Percentiles rank a stretch among this genome's conserved stretches.
phyloP scores from a whole-genome alignment of 805 yeast genomes.

The Candida insectalens region DNA sequence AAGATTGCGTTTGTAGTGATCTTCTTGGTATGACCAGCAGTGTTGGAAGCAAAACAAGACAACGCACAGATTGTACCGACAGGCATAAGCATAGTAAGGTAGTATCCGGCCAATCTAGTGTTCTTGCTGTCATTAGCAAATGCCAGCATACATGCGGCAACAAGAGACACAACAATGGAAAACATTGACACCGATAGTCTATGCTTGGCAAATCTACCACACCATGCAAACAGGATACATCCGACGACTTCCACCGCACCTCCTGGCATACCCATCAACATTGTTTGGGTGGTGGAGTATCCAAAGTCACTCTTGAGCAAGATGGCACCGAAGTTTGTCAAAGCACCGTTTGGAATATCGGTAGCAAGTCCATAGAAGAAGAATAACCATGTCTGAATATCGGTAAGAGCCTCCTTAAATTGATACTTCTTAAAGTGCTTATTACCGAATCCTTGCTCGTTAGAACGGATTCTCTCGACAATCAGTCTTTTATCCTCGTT shows the following conservation, averaged over 20 bases:
- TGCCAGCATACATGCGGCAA: conserved; percentile 1
- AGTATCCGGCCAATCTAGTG: conserved; percentile 14
- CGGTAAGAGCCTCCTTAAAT: conserved; percentile 41
- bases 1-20: conserved; percentile 47
- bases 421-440: conserved; percentile 45
- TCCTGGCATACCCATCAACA: conserved; percentile 21
- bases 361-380: conserved; percentile 34
- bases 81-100: conserved; percentile 17
- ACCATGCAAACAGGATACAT: conserved; percentile 13
- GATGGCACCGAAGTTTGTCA: conserved; percentile 34
- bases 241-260: conserved; percentile 29
- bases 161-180: not conserved
- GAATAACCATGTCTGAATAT: conserved; percentile 40
- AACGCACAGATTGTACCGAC: conserved; percentile 22
- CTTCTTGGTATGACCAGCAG: conserved; percentile 72
- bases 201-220: conserved; percentile 14
- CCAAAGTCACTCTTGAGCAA: conserved; percentile 29
- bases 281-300: conserved; percentile 9
- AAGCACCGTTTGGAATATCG: conserved; percentile 49
- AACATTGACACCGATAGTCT: not conserved
- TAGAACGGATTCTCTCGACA: conserved; percentile 45
- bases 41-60: conserved; percentile 35
- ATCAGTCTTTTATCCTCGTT: conserved; percentile 37
- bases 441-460: conserved; percentile 54
- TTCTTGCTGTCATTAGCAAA: not conserved